Evolutionary conservation across 371 early-diverging fungal genomes (phyloP).

Genomic region (Zopfochytrium polystomum): DNA sequence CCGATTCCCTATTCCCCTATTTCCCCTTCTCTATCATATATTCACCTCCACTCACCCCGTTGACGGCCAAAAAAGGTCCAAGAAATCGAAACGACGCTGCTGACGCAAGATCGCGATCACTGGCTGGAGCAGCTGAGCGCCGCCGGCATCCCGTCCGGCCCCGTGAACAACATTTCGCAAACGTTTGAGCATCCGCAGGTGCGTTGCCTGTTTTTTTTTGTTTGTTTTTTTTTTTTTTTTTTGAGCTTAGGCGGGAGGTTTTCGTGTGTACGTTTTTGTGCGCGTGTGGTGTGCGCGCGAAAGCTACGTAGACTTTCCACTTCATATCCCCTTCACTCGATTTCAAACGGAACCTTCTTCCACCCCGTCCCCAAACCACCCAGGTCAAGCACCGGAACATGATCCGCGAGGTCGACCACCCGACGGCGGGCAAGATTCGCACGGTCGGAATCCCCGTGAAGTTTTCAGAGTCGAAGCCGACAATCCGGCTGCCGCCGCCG

Average conservation of each 20-base stretch:
- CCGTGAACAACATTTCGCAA: slow-evolving; percentile 78
- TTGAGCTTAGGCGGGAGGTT: too few relatives aligned
- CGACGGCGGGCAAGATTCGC: slow-evolving; percentile 72
- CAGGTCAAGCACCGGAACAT: slow-evolving; percentile 60
- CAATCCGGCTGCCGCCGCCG: slow-evolving; percentile 77
- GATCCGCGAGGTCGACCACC: slow-evolving; percentile 78
- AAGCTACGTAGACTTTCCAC: background rate
- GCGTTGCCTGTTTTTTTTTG: too few relatives aligned
- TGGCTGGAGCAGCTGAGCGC: slow-evolving; percentile 68
- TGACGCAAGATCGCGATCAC: slow-evolving; percentile 49
- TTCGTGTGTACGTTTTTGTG: too few relatives aligned
- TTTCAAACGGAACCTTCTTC: background rate
- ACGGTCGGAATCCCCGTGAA: slow-evolving; percentile 75
- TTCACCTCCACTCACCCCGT: too few relatives aligned
- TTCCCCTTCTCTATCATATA: too few relatives aligned
- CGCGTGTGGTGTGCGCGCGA: too few relatives aligned
- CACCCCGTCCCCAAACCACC: too few relatives aligned
- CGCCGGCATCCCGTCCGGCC: slow-evolving; percentile 71
- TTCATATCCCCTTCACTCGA: background rate
- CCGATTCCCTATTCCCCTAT: too few relatives aligned
- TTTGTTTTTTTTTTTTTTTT: too few relatives aligned
- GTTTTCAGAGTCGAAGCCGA: slow-evolving; percentile 64
- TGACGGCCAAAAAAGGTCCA: too few relatives aligned
- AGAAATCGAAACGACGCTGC: slow-evolving; percentile 53
- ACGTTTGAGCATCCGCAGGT: slow-evolving; percentile 90